These are phyloP conservation scores for Aspergillus panamensis DNA, from an alignment of 495 filamentous ascomycete genomes.

Conservation along the genomic window DNA sequence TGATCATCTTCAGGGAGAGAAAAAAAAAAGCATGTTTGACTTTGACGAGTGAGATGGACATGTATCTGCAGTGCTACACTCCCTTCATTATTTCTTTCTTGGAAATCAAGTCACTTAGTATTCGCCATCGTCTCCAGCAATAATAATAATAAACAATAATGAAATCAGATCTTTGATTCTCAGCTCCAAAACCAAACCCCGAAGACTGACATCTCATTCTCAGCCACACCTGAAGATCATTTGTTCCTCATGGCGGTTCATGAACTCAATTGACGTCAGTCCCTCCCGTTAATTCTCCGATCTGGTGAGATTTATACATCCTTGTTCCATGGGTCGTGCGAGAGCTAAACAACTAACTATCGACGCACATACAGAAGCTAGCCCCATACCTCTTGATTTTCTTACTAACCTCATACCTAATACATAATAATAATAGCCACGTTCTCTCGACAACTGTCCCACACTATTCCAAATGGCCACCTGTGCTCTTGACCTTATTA, in stretches of 20 bases:
- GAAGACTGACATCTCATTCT: not conserved
- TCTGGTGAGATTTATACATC: slow-evolving; percentile 13
- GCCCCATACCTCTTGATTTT: too few species aligned
- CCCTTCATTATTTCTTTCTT: too few species aligned
- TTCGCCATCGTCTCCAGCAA: too few species aligned
- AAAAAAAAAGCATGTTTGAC: too few species aligned
- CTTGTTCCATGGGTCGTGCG: slow-evolving; percentile 18
- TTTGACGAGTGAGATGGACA: too few species aligned
- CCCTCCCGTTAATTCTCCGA: slow-evolving; percentile 2
- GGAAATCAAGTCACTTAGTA: too few species aligned
- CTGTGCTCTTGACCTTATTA: not conserved
- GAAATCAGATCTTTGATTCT: not conserved
- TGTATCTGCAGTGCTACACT: slow-evolving; percentile 5
- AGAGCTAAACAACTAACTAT: slow-evolving; percentile 2
- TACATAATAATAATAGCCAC: not conserved
- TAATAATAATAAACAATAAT: too few species aligned
- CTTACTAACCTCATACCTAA: not conserved
- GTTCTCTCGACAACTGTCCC: too few species aligned
- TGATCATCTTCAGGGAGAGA: slow-evolving; percentile 17
- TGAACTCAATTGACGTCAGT: not conserved
- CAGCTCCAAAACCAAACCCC: not conserved
- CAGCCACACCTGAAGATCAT: not conserved
- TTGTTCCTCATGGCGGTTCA: not conserved
- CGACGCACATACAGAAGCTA: not conserved
- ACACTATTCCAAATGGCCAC: not conserved